A percentile compares a stretch with the other conserved stretches of the same genome.
phyloP scores from a whole-genome alignment of 768 basidiomycete species.

The Coprinopsis cinerea region DNA sequence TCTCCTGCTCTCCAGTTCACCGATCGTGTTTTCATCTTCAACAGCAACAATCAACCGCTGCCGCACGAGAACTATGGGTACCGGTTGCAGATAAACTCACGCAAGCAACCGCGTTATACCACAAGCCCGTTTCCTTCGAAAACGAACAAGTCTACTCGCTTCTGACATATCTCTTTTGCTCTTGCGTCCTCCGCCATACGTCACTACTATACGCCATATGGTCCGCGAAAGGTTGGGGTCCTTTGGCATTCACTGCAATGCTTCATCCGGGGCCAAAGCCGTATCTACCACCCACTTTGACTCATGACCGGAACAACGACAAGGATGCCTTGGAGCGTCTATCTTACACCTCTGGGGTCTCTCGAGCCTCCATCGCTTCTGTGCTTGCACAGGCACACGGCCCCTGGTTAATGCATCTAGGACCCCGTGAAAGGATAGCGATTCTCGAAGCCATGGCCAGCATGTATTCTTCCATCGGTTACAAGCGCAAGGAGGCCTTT shows the following conservation, averaged over 20 bases:
- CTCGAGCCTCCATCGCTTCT: slow-evolving; percentile 59
- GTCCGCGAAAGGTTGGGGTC: slow-evolving; percentile 87
- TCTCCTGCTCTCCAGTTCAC: not conserved
- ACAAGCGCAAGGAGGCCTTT: slow-evolving; percentile 83
- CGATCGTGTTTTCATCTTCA: slow-evolving; percentile 11
- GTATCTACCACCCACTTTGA: slow-evolving; percentile 53
- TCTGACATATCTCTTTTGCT: slow-evolving; percentile 61
- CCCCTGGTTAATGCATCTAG: slow-evolving; percentile 81
- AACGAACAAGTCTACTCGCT: slow-evolving; percentile 55
- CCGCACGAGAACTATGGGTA: slow-evolving; percentile 64
- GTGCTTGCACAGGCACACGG: slow-evolving; percentile 73
- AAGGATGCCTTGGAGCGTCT: slow-evolving; percentile 59
- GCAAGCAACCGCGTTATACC: slow-evolving; percentile 60
- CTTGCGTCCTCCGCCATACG: slow-evolving; percentile 66
- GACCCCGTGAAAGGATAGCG: slow-evolving; percentile 66
- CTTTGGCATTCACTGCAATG: slow-evolving; percentile 70
- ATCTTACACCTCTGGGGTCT: slow-evolving; percentile 61
- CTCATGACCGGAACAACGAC: slow-evolving; percentile 37
- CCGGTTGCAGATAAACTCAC: slow-evolving; percentile 70
- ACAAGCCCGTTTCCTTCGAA: slow-evolving; percentile 48
- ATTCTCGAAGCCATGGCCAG: slow-evolving; percentile 67
- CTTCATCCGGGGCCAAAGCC: slow-evolving; percentile 57
- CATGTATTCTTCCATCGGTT: slow-evolving; percentile 76
- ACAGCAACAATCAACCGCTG: slow-evolving; percentile 51
- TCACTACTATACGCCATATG: slow-evolving; percentile 72